phyloP scores from a whole-genome alignment of 441 rosid species.

The Populus trichocarpa region DNA sequence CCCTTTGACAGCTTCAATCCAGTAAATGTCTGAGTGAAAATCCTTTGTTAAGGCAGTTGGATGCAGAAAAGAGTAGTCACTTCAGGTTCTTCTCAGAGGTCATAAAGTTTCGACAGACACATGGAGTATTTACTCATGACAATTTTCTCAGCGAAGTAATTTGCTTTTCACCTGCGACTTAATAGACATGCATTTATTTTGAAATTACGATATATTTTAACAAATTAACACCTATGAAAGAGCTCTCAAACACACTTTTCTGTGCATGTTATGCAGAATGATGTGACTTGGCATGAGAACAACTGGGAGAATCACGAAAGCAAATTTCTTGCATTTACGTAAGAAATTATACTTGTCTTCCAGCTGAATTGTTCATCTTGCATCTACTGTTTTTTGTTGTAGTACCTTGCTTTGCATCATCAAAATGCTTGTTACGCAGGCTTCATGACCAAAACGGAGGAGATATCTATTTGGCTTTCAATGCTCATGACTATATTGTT shows the following conservation, averaged over 20 bases:
- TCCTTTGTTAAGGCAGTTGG: constrained; percentile 44
- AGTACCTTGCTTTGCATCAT: not conserved
- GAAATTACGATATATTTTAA: not conserved
- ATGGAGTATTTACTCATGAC: constrained; percentile 45
- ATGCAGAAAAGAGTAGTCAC: constrained; percentile 44
- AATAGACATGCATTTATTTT: not conserved
- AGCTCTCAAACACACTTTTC: constrained; percentile 14
- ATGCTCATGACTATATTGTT: constrained; percentile 61
- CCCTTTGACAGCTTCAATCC: constrained; percentile 1
- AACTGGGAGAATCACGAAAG: constrained; percentile 83
- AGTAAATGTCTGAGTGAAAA: constrained; percentile 8
- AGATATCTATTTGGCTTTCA: constrained; percentile 4
- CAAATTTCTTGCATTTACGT: constrained; percentile 40
- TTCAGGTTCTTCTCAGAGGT: constrained; percentile 86
- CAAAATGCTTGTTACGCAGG: not conserved
- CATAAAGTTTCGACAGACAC: constrained; percentile 60
- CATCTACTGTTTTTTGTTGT: not conserved
- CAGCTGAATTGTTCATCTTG: not conserved
- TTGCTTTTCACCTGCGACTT: not conserved
- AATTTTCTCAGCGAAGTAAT: constrained; percentile 66
- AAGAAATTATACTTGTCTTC: not conserved
- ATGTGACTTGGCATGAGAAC: constrained; percentile 95
- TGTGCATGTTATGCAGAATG: constrained; percentile 38
- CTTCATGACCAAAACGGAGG: not conserved
- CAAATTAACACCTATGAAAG: not conserved